Percentiles rank a stretch among this genome's conserved stretches.
Evolutionary conservation across 1,139 yeast genomes (phyloP).

Genomic region (Debaryomycetaceae sp.): DNA sequence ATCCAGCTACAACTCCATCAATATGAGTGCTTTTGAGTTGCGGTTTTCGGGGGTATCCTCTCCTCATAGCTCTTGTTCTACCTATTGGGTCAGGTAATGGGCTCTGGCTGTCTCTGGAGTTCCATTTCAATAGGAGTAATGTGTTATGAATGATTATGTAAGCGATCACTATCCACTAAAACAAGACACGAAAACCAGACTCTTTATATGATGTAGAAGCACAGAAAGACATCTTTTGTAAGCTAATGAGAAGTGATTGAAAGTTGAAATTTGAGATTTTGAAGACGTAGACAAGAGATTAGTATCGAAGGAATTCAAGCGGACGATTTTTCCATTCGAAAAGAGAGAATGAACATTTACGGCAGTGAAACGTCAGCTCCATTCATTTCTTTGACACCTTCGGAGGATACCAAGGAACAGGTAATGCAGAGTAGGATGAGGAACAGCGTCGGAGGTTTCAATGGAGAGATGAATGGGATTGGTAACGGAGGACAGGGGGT

Average conservation of each 20-base stretch:
- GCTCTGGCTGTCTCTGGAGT: neutral
- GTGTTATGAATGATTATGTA: neutral
- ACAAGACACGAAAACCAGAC: neutral
- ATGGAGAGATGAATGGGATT: constrained; percentile 2
- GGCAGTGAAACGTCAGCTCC: constrained; percentile 4
- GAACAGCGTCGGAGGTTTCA: constrained; percentile 1
- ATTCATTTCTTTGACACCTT: constrained; percentile 7
- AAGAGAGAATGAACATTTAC: neutral
- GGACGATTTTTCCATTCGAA: neutral
- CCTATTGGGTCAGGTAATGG: neutral
- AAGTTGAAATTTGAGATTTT: neutral
- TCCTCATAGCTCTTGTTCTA: neutral
- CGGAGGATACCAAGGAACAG: neutral
- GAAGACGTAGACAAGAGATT: neutral
- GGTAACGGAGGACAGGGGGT: constrained; percentile 1
- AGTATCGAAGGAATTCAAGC: neutral
- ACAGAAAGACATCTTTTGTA: neutral
- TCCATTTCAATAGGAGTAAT: neutral
- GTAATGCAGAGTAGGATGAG: neutral
- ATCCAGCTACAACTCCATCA: neutral
- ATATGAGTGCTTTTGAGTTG: neutral
- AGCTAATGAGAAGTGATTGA: neutral
- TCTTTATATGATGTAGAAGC: neutral
- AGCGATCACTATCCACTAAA: neutral
- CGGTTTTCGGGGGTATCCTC: neutral